Conservation (phyloP, 2,329 filamentous ascomycete genomes). For the Macrophomina tecta region DNA sequence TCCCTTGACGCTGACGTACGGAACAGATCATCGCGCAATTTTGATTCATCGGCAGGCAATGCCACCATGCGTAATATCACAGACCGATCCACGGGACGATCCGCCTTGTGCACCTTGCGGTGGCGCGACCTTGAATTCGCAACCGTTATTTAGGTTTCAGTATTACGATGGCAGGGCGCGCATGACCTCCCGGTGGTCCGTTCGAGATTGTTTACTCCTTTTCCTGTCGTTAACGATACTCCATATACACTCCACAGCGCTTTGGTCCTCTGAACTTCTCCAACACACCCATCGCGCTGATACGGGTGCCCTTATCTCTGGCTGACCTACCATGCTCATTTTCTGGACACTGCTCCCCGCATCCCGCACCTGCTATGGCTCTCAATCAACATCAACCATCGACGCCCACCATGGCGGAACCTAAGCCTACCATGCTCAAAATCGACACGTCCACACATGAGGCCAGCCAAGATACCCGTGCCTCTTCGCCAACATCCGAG, state of each 20-base stretch:
- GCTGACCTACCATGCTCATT: conserved; percentile 19
- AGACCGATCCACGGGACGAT: not conserved
- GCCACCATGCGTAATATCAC: conserved; percentile 9
- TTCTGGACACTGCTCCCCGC: conserved; percentile 23
- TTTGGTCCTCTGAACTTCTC: conserved; percentile 14
- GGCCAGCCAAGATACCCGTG: not conserved
- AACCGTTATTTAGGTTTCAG: conserved; percentile 21
- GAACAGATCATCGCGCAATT: conserved; percentile 16
- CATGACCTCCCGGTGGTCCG: conserved; percentile 5
- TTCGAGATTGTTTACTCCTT: conserved; percentile 26
- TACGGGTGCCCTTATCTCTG: conserved; percentile 7
- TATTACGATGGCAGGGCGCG: conserved; percentile 2
- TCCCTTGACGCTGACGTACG: conserved; percentile 5
- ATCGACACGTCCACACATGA: not conserved
- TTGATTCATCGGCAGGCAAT: conserved; percentile 1
- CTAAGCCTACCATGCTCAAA: conserved; percentile 1
- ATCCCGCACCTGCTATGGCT: conserved; percentile 15
- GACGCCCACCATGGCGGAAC: not conserved
- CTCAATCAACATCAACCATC: conserved; percentile 5
- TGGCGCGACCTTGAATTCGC: conserved; percentile 2
- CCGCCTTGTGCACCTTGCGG: conserved; percentile 10
- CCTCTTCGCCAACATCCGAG: conserved; percentile 3
- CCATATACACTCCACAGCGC: conserved; percentile 23
- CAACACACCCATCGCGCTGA: conserved; percentile 9
- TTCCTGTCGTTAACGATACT: conserved; percentile 9